Percentiles rank a stretch among this genome's conserved stretches.
Conservation (phyloP, 768 basidiomycete species). For the Agaricus blazei region DNA sequence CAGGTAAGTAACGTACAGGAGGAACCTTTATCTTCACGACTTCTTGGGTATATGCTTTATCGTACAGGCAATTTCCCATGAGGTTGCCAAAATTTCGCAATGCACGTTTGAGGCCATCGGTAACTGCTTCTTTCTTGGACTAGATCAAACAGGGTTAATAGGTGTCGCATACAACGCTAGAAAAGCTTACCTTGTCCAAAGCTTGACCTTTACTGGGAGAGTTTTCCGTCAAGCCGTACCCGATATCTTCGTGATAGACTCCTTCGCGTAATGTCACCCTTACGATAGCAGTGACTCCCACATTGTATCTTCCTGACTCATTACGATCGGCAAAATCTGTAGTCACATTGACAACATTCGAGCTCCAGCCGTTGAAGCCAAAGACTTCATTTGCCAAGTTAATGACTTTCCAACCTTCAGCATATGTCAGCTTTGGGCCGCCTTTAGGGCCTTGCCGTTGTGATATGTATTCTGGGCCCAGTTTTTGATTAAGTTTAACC, state of each 20-base stretch:
- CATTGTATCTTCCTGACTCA: conserved; percentile 56
- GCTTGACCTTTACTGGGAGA: conserved; percentile 79
- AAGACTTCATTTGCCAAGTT: conserved; percentile 98
- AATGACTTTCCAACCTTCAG: conserved; percentile 97
- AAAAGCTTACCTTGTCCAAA: conserved; percentile 81
- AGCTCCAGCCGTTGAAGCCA: conserved; percentile 96
- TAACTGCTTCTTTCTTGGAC: conserved; percentile 99
- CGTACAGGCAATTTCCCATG: conserved; percentile 96
- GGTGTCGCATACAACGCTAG: too few species aligned
- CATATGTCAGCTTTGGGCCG: conserved; percentile 85
- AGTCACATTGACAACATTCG: conserved; percentile 65
- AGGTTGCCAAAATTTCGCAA: conserved; percentile 92
- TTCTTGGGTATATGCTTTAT: conserved; percentile 83
- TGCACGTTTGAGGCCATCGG: conserved; percentile 89
- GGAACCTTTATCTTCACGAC: conserved; percentile 83
- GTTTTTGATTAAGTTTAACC: conserved; percentile 75
- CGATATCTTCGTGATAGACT: conserved; percentile 88
- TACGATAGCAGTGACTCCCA: conserved; percentile 82
- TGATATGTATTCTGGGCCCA: conserved; percentile 93
- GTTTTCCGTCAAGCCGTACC: conserved; percentile 87
- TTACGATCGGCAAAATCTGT: conserved; percentile 77
- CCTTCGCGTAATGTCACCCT: conserved; percentile 87
- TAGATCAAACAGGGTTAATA: conserved; percentile 25
- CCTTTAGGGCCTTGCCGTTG: conserved; percentile 85
- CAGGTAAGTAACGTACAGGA: conserved; percentile 49